Evolutionary conservation across 106 monocot species (phyloP), one percentile per base, ranked within the genome.

Genomic region (Dactylorhiza incarnata): DNA sequence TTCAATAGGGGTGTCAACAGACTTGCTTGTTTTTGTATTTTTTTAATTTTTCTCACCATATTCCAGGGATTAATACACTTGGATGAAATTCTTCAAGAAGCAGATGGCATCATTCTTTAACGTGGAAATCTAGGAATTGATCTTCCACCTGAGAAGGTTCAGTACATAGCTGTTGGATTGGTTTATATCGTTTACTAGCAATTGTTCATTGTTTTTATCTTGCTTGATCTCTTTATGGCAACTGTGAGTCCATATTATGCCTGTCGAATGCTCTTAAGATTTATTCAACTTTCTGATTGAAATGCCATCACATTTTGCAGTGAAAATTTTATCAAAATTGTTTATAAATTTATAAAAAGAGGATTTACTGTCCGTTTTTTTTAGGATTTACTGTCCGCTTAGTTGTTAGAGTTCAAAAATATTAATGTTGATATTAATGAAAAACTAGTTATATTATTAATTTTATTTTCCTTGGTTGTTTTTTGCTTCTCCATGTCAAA

Each of bases 61-160:
- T 78, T 73, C 9, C 78, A 99, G 97, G 97, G 94, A 6, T 79
- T 99, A 47, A 91, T 77, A 12, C 91, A 99, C 82, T 99, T 99
- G 82, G 97, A 99, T 79, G 97, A 94, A 70, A 99, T 99, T 74
- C 88, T 99, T 48, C 87, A 82, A 83, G 94, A 86, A 85, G 91
- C 93, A 45, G 93, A 93, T 89, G 96, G 93, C 59, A 93, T 97
- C 52, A 91, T 97, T 75, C 91, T 97, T 76, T 93, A 93, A 51
- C 85, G 93, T 76, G 96, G 96, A 26, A 97, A 93, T 78, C 74
- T 97, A 17, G 96, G 96, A 73, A 89, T 97, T 62, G 96, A 97
- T 86, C 91, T 97, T 24, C 96, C 96, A 73, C 91, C 93, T 62
- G 96, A 97, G 75, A 97, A 97, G 89, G 96, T 97, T 49, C 43